phyloP scores from a whole-genome alignment of 495 filamentous ascomycete species.

The Gamarada debralockiae region DNA sequence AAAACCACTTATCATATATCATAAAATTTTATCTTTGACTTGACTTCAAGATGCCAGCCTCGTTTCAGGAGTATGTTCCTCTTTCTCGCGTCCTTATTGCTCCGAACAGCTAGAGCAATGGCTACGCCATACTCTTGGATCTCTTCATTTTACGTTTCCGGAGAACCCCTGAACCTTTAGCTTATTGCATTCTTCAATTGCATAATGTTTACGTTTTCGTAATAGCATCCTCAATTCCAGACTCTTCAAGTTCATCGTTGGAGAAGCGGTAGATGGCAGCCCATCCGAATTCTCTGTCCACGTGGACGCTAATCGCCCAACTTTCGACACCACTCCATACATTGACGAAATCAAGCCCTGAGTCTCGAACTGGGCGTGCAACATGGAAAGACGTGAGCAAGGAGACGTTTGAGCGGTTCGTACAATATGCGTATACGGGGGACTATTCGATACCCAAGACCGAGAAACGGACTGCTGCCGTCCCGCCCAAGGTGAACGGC shows the following conservation, averaged over 20 bases:
- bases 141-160: too few species aligned
- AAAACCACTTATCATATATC: background rate
- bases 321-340: slow-evolving; percentile 7
- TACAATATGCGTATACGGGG: slow-evolving; percentile 19
- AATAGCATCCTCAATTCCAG: slow-evolving; percentile 14
- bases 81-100: too few species aligned
- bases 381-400: slow-evolving; percentile 14
- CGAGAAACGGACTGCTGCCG: background rate
- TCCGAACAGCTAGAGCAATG: too few species aligned
- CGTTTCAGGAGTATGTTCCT: slow-evolving; percentile 16
- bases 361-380: background rate
- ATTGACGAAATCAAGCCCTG: background rate
- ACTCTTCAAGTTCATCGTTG: slow-evolving; percentile 17
- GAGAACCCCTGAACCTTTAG: too few species aligned
- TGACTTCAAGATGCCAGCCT: slow-evolving; percentile 12
- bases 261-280: background rate
- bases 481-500: background rate
- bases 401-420: slow-evolving; percentile 14
- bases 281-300: slow-evolving; percentile 4
- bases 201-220: background rate
- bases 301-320: slow-evolving; percentile 15
- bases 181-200: background rate
- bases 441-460: slow-evolving; percentile 17
- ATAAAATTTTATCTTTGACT: background rate
- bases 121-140: too few species aligned